A percentile compares a stretch with the other conserved stretches of the same genome.
Evolutionary conservation across 2,329 filamentous ascomycete species (phyloP).

Genomic region (Fusarium coicis): DNA sequence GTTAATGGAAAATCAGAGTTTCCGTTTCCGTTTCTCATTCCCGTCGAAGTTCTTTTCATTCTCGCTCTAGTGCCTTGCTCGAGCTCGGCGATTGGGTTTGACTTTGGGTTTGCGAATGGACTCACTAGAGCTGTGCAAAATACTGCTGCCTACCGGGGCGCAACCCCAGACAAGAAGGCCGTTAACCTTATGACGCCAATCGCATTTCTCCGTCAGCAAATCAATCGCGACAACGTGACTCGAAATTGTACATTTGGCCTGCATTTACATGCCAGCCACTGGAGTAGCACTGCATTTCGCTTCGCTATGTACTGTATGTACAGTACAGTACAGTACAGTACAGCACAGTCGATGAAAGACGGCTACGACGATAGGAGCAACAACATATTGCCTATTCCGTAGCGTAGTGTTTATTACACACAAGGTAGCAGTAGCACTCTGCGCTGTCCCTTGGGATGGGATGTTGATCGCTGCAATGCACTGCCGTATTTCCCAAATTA

Average conservation of each 20-base stretch:
- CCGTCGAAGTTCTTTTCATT: background rate
- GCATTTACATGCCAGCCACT: background rate
- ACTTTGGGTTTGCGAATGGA: conserved; percentile 11
- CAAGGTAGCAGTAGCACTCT: conserved; percentile 17
- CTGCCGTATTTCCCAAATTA: conserved; percentile 23
- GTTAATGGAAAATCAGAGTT: conserved; percentile 9
- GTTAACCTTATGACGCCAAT: conserved; percentile 25
- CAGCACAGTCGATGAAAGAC: background rate
- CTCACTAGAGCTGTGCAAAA: conserved; percentile 11
- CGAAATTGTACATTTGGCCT: background rate
- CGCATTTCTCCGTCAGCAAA: conserved; percentile 5
- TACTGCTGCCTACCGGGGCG: conserved; percentile 32
- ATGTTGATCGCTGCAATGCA: conserved; percentile 8
- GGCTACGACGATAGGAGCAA: background rate
- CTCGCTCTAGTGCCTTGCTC: background rate
- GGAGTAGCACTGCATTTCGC: conserved; percentile 27
- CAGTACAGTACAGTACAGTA: background rate
- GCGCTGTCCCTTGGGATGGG: conserved; percentile 12
- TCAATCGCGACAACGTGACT: conserved; percentile 1
- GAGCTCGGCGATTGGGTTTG: conserved; percentile 2
- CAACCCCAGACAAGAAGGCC: conserved; percentile 33
- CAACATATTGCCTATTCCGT: background rate
- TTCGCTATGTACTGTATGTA: background rate
- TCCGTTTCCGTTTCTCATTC: conserved; percentile 7
- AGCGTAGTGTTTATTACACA: background rate